A percentile compares a stretch with the other conserved stretches of the same genome.
Evolutionary conservation across 495 filamentous ascomycete genomes (phyloP).

Genomic region (Filosporella fistucella): DNA sequence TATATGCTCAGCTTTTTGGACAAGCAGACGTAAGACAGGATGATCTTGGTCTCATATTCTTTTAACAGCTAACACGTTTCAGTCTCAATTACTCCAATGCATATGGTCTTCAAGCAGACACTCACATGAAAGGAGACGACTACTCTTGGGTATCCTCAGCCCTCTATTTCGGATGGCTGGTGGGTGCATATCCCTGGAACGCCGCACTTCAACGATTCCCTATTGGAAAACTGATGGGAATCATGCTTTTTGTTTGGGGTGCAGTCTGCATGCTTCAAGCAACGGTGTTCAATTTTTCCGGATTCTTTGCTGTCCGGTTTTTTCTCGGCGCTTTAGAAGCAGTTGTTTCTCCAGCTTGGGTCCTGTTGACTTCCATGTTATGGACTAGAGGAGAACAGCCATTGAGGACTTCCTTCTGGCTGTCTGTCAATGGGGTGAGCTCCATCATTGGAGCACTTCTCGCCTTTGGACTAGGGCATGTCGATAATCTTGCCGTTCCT

Average conservation of each 20-base stretch:
- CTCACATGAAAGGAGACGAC: constrained; percentile 25
- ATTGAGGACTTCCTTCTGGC: constrained; percentile 35
- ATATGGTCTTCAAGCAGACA: not conserved
- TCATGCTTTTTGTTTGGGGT: constrained; percentile 41
- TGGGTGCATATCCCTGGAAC: constrained; percentile 39
- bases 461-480: constrained; percentile 48
- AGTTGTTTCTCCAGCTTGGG: constrained; percentile 56
- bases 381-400: constrained; percentile 54
- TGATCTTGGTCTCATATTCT: not conserved
- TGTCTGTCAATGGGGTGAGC: constrained; percentile 30
- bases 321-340: constrained; percentile 59
- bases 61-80: not conserved
- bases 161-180: constrained; percentile 58
- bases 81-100: not conserved
- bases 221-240: constrained; percentile 38
- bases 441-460: constrained; percentile 46
- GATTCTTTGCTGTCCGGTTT: constrained; percentile 33
- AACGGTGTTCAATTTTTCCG: constrained; percentile 15
- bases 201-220: constrained; percentile 54
- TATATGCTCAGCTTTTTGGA: constrained; percentile 1
- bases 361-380: constrained; percentile 55
- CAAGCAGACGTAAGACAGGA: not conserved
- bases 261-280: constrained; percentile 37
- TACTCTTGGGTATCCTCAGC: constrained; percentile 34
- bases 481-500: constrained; percentile 35